These are phyloP conservation scores for Lipomyces sp. DNA, from an alignment of 805 yeast genomes.

Conservation along the genomic window DNA sequence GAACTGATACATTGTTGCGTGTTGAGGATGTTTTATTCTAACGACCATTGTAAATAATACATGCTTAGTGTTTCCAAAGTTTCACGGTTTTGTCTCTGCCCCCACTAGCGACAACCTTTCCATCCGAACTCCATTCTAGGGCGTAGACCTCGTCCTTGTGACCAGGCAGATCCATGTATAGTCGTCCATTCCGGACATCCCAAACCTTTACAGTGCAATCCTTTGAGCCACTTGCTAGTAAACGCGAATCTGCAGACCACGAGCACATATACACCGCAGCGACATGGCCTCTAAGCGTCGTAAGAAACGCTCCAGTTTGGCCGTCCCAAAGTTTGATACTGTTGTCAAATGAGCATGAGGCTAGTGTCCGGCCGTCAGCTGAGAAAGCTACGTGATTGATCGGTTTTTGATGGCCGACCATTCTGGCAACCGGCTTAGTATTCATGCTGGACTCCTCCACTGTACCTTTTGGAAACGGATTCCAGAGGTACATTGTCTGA, in stretches of 20 bases:
- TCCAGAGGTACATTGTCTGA: conserved; percentile 98
- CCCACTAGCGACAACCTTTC: conserved; percentile 92
- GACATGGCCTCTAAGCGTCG: conserved; percentile 95
- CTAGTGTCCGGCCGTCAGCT: conserved; percentile 90
- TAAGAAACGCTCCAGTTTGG: conserved; percentile 81
- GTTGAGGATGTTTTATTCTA: not conserved
- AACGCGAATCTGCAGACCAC: conserved; percentile 94
- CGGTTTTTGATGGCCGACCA: conserved; percentile 97
- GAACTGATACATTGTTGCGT: not conserved
- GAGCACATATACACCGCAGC: conserved; percentile 97
- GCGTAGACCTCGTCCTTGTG: conserved; percentile 95
- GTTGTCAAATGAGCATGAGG: conserved; percentile 93
- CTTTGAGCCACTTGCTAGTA: conserved; percentile 90
- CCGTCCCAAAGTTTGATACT: conserved; percentile 98
- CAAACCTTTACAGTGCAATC: conserved; percentile 96
- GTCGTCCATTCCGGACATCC: conserved; percentile 87
- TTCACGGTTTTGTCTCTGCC: conserved; percentile 95
- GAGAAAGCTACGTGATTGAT: conserved; percentile 95
- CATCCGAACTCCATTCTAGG: conserved; percentile 98
- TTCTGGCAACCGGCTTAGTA: conserved; percentile 82
- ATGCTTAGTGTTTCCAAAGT: conserved; percentile 70
- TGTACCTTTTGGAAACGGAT: conserved; percentile 57
- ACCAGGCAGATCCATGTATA: conserved; percentile 90
- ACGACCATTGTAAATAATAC: too few relatives aligned
- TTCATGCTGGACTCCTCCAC: conserved; percentile 48